phyloP scores from a whole-genome alignment of 352 stramenopile genomes.

The Pythium plurisporium region DNA sequence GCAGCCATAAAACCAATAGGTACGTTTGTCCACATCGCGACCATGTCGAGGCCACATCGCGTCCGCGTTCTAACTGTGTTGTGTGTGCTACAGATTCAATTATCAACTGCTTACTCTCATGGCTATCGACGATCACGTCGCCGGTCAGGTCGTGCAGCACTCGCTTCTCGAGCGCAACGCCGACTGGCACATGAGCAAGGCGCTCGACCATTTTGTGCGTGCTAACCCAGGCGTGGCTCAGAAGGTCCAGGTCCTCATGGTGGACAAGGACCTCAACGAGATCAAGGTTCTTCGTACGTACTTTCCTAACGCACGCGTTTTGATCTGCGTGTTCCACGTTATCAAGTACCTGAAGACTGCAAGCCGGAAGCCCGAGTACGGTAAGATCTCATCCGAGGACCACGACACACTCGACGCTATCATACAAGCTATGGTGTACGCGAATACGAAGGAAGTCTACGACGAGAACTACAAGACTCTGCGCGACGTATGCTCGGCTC shows the following conservation, averaged over 20 bases:
- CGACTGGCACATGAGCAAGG: constrained; percentile 20
- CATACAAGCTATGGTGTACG: constrained; percentile 12
- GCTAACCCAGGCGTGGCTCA: constrained; percentile 3
- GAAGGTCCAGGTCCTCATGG: constrained; percentile 21
- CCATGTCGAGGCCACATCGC: neutral
- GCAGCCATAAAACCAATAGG: constrained; percentile 23
- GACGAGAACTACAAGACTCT: neutral
- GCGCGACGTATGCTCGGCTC: neutral
- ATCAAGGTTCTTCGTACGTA: constrained; percentile 13
- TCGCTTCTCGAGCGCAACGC: constrained; percentile 18
- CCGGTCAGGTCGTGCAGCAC: constrained; percentile 1
- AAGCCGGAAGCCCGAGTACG: constrained; percentile 8
- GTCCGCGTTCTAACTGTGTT: neutral
- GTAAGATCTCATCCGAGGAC: constrained; percentile 10
- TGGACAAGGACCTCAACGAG: constrained; percentile 30
- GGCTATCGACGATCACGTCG: neutral
- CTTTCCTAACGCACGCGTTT: constrained; percentile 11
- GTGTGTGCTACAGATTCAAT: constrained; percentile 3
- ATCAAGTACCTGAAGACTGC: constrained; percentile 20
- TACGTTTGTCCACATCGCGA: too few relatives aligned
- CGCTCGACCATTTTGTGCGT: constrained; percentile 20
- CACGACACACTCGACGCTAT: neutral
- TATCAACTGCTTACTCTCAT: constrained; percentile 14
- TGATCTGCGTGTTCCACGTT: constrained; percentile 28
- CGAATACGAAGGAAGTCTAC: neutral